Base-by-base conservation (phyloP, 1,139 yeast genomes). In the Blastobotrys serpentis region DNA sequence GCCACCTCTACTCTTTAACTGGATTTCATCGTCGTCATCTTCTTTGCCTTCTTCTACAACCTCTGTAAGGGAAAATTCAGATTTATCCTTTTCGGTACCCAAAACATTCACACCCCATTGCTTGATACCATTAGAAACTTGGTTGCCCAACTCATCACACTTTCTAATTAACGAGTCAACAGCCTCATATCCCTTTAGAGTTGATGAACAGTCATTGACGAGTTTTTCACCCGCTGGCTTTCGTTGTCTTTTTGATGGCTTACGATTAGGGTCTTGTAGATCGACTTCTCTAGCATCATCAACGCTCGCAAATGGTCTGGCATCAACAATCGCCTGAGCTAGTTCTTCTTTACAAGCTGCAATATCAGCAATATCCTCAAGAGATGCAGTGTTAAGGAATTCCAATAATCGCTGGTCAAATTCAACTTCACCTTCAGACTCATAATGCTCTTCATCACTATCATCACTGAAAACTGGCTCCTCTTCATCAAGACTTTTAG, bases 151-250 rank as follows among this genome's bases (percentile, higher is more conserved):
- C 23, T 79, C 78, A 10, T 90, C 82, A 69, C 99, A 94, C 57
- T 82, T 79, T 55, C 82, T 81, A 51, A 94, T 87, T 57, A 94
- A 73, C 19, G 95, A 84, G 61, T 92, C 98, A 33, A 92, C 96
- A 0, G 98, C 98, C 54, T 83, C 84, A 64, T 92, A 94, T 2
- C 98, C 98, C 58, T 81, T 79, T 56, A 92, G 73, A 17, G 90
- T 83, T 47, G 74, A 70, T 48, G 77, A 78, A 5, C 88, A 78
- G 29, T 78, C 84, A 43, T 86, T 95, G 21, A 89, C 78, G 43
- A 88, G 77, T 62, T 81, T 79, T 58, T 84, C 84, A 7, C 97
- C 96, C 43, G 80, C 76, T 2, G 84, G 85, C 42, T 70, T 70
- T 13, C 61, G 59, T 5, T 68, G 68, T 19, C 72, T 69, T 30